Conservation (phyloP, 805 yeast genomes). For the Candida parachauliodes region DNA sequence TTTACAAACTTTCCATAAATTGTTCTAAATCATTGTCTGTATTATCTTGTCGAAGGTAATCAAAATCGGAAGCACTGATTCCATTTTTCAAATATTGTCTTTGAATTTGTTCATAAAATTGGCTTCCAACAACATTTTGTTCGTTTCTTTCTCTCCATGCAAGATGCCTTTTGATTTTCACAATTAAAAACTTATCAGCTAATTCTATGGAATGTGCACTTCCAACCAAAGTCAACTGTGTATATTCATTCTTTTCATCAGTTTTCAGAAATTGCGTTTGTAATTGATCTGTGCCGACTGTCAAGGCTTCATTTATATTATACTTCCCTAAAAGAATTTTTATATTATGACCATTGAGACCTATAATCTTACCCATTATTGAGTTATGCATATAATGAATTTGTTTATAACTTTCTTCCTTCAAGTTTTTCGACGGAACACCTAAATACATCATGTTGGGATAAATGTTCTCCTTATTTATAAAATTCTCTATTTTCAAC, state of each 20-base stretch:
- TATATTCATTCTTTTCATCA: conserved; percentile 1
- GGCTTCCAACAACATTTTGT: background rate
- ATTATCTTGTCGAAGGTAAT: background rate
- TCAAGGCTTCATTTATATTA: background rate
- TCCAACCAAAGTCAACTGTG: conserved; percentile 3
- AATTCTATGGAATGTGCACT: background rate
- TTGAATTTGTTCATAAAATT: conserved; percentile 4
- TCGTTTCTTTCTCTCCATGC: conserved; percentile 3
- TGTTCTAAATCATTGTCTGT: background rate
- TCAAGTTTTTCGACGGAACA: background rate
- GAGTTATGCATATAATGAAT: conserved; percentile 3
- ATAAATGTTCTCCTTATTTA: background rate
- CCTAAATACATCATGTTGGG: background rate
- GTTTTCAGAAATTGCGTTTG: background rate
- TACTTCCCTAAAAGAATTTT: background rate
- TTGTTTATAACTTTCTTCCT: background rate
- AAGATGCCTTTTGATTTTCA: background rate
- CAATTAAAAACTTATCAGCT: background rate
- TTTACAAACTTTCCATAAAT: conserved; percentile 1
- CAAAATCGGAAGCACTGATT: background rate
- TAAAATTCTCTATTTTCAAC: background rate
- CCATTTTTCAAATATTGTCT: background rate
- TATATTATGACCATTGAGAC: background rate
- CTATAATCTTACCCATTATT: conserved; percentile 2
- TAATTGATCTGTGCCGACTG: background rate